Base-by-base conservation (phyloP, 2,329 filamentous ascomycete genomes). In the Alternaria triticimaculans region DNA sequence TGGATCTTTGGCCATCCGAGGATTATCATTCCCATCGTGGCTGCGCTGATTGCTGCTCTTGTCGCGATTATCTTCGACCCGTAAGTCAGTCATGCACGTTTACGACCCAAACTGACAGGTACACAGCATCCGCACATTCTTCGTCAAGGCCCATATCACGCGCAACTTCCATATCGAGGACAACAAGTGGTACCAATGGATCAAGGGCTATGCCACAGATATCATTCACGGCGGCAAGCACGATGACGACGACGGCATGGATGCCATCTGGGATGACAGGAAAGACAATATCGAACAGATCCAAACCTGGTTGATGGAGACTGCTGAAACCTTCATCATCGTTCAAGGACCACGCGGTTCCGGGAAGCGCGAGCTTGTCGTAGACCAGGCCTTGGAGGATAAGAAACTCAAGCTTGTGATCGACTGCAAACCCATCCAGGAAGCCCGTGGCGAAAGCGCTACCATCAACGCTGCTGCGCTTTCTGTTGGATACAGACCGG, bases 401-500 rank as follows among this genome's bases (percentile, higher is more conserved):
- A 88, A 91, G 48, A 89, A 88, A 67, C 89, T 96, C 68, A 93
- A 95, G 50, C 83, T 98, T 3, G 84, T 96, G 4, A 88, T 98
- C 48, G 96, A 99, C 81, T 98, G 95, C 83, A 97, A 97, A 78
- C 91, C 92, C 1, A 92, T 98, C 11, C 91, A 95, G 63, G 95
- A 98, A 79, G 94, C 95, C 1, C 89, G 92, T 58, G 94, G 96
- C 6, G 96, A 99, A 75, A 90, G 90, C 8, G 88, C 90, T 3
- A 97, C 92, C 0, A 97, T 99, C 72, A 88, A 88, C 64, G 89
- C 91, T 44, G 89, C 96, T 6, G 96, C 95, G 1, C 82, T 85
- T 2, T 89, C 94, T 67, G 94, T 98, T 53, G 95, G 96, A 9
- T 98, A 97, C 77, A 87, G 92, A 9, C 96, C 96, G 0, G 89